Evolutionary conservation across 805 yeast genomes (phyloP).

Genomic region (Candida jianshihensis): DNA sequence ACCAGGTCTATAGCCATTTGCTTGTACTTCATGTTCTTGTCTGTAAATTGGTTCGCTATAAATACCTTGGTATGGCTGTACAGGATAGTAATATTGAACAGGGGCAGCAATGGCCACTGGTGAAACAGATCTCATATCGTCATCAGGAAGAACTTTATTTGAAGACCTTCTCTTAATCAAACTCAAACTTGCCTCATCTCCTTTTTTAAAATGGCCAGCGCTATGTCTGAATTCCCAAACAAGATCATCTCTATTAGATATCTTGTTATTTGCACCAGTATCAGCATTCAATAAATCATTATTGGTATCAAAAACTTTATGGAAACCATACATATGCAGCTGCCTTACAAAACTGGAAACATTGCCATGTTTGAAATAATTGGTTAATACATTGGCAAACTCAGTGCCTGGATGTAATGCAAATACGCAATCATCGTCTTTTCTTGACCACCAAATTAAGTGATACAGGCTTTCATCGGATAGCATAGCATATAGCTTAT

Average conservation of each 20-base stretch:
- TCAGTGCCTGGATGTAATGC: conserved; percentile 59
- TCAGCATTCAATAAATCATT: conserved; percentile 6
- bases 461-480: conserved; percentile 45
- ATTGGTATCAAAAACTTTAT: conserved; percentile 45
- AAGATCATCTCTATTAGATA: conserved; percentile 14
- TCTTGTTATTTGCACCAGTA: background rate
- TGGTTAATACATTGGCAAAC: conserved; percentile 53
- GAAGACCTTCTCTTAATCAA: conserved; percentile 57
- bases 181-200: conserved; percentile 57
- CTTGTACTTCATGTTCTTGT: too few species aligned
- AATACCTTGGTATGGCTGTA: conserved; percentile 1
- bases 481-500: conserved; percentile 57
- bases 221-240: conserved; percentile 81
- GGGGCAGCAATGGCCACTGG: background rate
- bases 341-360: conserved; percentile 91
- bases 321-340: conserved; percentile 94
- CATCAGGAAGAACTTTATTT: conserved; percentile 14
- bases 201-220: conserved; percentile 63
- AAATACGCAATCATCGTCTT: conserved; percentile 41
- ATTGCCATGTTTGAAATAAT: conserved; percentile 88
- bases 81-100: conserved; percentile 5
- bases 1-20: too few species aligned
- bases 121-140: conserved; percentile 8
- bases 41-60: background rate
- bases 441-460: conserved; percentile 59